Percentiles rank a stretch among this genome's conserved stretches.
Evolutionary conservation across 192 early-diverging fungal species (phyloP).

Genomic region (Coemansia sp.): DNA sequence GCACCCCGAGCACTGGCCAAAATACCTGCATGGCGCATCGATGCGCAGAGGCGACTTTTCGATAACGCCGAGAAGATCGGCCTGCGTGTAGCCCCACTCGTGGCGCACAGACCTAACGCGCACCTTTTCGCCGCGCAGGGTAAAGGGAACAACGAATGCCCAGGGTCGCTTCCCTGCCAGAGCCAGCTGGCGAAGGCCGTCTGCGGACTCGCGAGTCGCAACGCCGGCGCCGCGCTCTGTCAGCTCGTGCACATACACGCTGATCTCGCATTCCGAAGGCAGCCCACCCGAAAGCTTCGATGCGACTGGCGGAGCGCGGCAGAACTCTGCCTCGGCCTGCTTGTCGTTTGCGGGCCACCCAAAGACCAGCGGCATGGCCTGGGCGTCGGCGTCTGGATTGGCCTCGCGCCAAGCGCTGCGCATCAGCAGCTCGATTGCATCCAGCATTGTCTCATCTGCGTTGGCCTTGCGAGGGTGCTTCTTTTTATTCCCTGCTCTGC

Average conservation of each 20-base stretch:
- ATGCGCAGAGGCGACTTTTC: slow-evolving; percentile 34
- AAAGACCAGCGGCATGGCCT: slow-evolving; percentile 22
- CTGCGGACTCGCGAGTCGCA: slow-evolving; percentile 36
- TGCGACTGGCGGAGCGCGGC: slow-evolving; percentile 26
- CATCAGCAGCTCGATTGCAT: slow-evolving; percentile 32
- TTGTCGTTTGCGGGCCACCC: slow-evolving; percentile 34
- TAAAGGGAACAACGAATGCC: slow-evolving; percentile 40
- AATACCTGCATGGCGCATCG: slow-evolving; percentile 60
- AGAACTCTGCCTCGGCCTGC: slow-evolving; percentile 28
- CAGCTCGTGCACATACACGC: slow-evolving; percentile 40
- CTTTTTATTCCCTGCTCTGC: neutral
- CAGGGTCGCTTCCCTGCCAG: slow-evolving; percentile 31
- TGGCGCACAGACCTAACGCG: slow-evolving; percentile 38
- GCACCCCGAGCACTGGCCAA: slow-evolving; percentile 61
- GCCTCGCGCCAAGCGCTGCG: slow-evolving; percentile 16
- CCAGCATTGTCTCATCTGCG: slow-evolving; percentile 38
- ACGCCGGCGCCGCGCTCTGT: slow-evolving; percentile 41
- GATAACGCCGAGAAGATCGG: slow-evolving; percentile 29
- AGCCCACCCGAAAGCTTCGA: slow-evolving; percentile 40
- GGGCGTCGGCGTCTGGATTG: neutral
- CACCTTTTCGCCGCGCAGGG: slow-evolving; percentile 36
- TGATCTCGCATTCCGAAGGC: slow-evolving; percentile 31
- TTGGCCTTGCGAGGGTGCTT: slow-evolving; percentile 26
- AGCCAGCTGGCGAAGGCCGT: slow-evolving; percentile 27
- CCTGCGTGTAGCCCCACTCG: slow-evolving; percentile 51